Percentiles rank a stretch among this genome's conserved stretches.
Evolutionary conservation across 805 yeast species (phyloP).

Genomic region (Schizosaccharomyces lindneri): DNA sequence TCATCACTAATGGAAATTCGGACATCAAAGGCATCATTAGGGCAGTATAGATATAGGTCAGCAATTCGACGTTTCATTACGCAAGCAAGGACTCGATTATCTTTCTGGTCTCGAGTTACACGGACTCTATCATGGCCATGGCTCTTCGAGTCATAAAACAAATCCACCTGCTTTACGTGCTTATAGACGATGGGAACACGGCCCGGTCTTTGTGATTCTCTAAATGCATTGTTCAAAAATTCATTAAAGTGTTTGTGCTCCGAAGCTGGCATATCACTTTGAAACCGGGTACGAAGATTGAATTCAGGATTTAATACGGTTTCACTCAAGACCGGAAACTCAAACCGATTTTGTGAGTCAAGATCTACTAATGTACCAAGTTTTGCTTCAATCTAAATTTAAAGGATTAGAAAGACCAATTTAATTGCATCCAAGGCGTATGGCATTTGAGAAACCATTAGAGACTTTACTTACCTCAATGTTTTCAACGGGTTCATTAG

Average conservation of each 20-base stretch:
- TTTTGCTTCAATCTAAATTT: slow-evolving; percentile 5
- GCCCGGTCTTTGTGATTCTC: neutral
- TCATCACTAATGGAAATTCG: slow-evolving; percentile 6
- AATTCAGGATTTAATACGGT: neutral
- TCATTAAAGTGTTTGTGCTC: slow-evolving; percentile 1
- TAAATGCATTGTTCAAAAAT: neutral
- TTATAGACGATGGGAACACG: neutral
- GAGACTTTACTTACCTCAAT: neutral
- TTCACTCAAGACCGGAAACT: slow-evolving; percentile 5
- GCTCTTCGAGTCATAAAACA: neutral
- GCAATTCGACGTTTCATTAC: slow-evolving; percentile 4
- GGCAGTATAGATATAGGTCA: slow-evolving; percentile 5
- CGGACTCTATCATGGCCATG: neutral
- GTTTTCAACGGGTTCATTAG: neutral
- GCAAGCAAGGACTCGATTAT: neutral
- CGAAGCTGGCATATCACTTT: neutral
- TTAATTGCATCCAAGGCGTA: neutral
- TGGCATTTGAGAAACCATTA: neutral
- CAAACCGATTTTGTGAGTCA: slow-evolving; percentile 2
- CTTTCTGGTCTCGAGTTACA: neutral
- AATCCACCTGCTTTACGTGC: neutral
- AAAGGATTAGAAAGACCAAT: neutral
- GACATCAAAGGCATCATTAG: slow-evolving; percentile 3
- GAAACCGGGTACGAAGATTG: neutral
- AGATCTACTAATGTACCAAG: slow-evolving; percentile 5